Evolutionary conservation across 257 asterid species (phyloP).

Genomic region (Solanum chilense): DNA sequence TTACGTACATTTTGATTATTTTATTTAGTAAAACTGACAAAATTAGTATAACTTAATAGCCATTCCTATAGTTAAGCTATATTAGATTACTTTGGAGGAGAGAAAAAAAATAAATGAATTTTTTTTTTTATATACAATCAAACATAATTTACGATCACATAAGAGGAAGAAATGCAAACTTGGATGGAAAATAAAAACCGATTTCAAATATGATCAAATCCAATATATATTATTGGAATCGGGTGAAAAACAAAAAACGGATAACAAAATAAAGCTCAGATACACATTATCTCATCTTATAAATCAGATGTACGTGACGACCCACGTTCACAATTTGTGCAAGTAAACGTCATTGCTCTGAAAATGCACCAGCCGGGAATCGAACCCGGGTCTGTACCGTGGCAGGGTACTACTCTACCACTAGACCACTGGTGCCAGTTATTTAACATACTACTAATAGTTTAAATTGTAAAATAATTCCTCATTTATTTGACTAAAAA

Average conservation of each 20-base stretch:
- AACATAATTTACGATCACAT: not conserved
- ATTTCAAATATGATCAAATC: too few species aligned
- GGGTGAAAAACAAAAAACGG: too few species aligned
- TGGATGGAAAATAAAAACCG: not conserved
- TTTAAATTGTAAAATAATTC: accelerated
- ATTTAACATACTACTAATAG: not conserved
- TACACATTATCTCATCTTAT: not conserved
- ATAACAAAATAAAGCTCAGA: not conserved
- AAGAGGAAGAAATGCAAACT: not conserved
- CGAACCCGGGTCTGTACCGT: slow-evolving; percentile 94
- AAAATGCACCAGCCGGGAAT: slow-evolving; percentile 79
- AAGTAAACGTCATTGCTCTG: not conserved
- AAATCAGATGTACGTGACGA: not conserved
- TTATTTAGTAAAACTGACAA: not conserved
- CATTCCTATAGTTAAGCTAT: not conserved
- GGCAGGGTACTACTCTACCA: slow-evolving; percentile 4
- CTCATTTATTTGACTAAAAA: too few species aligned
- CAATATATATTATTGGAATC: too few species aligned
- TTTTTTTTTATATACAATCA: too few species aligned
- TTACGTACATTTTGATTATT: not conserved
- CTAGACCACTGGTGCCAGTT: not conserved
- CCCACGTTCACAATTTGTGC: not conserved
- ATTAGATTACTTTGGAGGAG: not conserved
- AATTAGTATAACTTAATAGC: not conserved
- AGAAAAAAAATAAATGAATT: too few species aligned